Evolutionary conservation across 2,329 filamentous ascomycete genomes (phyloP), one percentile per base, ranked within the genome.

Genomic region (Colletotrichum salicis): DNA sequence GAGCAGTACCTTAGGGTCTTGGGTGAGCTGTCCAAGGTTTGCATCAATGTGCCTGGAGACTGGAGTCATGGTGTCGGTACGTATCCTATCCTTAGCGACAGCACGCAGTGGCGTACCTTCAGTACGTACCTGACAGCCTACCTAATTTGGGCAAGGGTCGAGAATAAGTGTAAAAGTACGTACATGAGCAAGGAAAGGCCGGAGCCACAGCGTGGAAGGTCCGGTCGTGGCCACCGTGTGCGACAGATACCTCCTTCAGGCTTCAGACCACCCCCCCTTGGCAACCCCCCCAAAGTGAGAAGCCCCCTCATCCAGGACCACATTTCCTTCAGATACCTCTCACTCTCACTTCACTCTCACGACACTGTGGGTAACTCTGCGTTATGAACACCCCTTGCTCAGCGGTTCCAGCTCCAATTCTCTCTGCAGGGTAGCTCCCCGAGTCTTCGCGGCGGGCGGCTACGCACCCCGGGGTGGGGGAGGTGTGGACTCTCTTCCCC

Each of bases 381-480:
- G 60, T 57, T 72, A 70, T 35, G 11, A 7, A 6, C 59, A 72
- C 70, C 65, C 70, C 70, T 56, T 48, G 19, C 41, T 48, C 15
- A 48, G 41, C 19, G 8, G 59, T 60, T 72, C 65, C 70, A 48
- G 11, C 35, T 22, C 13, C 27, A 45, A 41, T 48, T n/a, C 24
- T n/a, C n/a, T 51, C 29, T 64, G 64, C 70, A 72, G 70, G 59
- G 59, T 57, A 70, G 70, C 65, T 60, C 65, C 64, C 65, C 70
- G 35, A 69, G 19, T 64, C 29, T 56, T 69, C 52, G 60, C 65
- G 69, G 64, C 33, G 55, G 55, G 70, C 59, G 70, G 70, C 65
- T 70, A 70, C 65, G 70, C 64, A 72, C 65, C 70, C 65, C 69
- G 65, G 37, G 65, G 59, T 64, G 59, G 70, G 24, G 57, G 7